Conservation (phyloP, 1,284 basidiomycete genomes). For the Apiotrichum veenhuisii region DNA sequence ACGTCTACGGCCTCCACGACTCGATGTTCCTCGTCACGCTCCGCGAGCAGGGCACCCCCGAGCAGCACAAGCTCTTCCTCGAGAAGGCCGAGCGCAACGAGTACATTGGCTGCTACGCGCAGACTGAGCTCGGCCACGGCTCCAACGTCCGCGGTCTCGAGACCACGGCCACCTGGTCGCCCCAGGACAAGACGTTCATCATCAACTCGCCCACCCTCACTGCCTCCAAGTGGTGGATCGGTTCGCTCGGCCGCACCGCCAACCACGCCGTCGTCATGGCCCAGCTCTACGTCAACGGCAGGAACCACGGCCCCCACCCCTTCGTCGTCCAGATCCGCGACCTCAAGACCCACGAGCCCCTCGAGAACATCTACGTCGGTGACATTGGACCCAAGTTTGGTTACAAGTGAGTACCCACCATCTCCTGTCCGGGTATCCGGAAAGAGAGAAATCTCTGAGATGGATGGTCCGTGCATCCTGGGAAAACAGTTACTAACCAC, state of each 20-base stretch:
- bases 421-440: not conserved
- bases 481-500: not conserved
- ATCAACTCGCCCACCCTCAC: constrained; percentile 55
- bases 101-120: constrained; percentile 57
- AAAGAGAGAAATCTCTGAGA: not conserved
- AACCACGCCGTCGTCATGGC: constrained; percentile 59
- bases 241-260: constrained; percentile 57
- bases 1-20: constrained; percentile 21
- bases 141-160: constrained; percentile 59
- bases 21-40: constrained; percentile 18
- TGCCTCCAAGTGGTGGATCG: constrained; percentile 58
- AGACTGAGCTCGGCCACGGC: constrained; percentile 54
- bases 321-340: constrained; percentile 57
- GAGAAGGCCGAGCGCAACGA: constrained; percentile 13
- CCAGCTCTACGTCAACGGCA: constrained; percentile 55
- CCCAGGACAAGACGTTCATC: constrained; percentile 55
- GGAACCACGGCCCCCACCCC: constrained; percentile 57
- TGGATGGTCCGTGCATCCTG: not conserved
- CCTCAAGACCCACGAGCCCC: constrained; percentile 52
- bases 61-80: constrained; percentile 24
- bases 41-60: constrained; percentile 18
- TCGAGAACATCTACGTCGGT: constrained; percentile 56
- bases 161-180: constrained; percentile 58
- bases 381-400: constrained; percentile 62
- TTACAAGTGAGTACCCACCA: constrained; percentile 49